A percentile compares a stretch with the other conserved stretches of the same genome.
Conservation (phyloP, 139 green algal species). For the Chlamydomonas eustigma region DNA sequence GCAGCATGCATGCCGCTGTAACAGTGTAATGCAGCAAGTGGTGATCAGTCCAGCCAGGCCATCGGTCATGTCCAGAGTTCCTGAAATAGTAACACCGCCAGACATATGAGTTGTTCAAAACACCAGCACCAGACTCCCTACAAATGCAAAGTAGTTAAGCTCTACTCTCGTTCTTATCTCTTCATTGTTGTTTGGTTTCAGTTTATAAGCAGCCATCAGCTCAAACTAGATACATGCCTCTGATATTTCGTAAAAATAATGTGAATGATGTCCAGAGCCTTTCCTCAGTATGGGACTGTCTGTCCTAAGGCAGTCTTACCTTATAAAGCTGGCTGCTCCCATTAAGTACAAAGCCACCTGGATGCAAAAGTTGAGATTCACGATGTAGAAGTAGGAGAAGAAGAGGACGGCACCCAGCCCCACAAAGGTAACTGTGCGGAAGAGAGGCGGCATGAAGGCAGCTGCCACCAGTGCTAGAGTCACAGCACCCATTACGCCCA, state of each 20-base stretch:
- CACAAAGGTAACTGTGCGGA: constrained; percentile 61
- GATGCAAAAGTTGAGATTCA: constrained; percentile 44
- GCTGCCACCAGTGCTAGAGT: constrained; percentile 33
- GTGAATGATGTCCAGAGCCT: neutral
- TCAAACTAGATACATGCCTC: too few species aligned
- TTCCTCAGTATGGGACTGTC: neutral
- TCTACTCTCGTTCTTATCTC: neutral
- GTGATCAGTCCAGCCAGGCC: constrained; percentile 58
- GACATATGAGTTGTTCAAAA: too few species aligned
- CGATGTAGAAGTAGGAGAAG: constrained; percentile 45
- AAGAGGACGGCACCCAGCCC: constrained; percentile 41
- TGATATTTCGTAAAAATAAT: neutral
- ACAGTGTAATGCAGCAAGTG: constrained; percentile 80
- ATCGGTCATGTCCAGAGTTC: constrained; percentile 50
- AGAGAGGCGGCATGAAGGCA: constrained; percentile 60
- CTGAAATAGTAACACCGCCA: constrained; percentile 10
- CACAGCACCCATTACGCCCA: constrained; percentile 26
- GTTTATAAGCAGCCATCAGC: neutral
- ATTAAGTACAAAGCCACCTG: constrained; percentile 65
- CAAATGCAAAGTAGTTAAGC: neutral
- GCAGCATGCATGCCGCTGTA: constrained; percentile 56
- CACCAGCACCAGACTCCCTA: neutral
- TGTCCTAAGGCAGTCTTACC: constrained; percentile 27
- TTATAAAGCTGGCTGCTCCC: constrained; percentile 63
- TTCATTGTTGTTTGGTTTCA: neutral